Evolutionary conservation across 176 grass and related monocot genomes (phyloP), one percentile per base, ranked within the genome.

Genomic region (Avena sativa): DNA sequence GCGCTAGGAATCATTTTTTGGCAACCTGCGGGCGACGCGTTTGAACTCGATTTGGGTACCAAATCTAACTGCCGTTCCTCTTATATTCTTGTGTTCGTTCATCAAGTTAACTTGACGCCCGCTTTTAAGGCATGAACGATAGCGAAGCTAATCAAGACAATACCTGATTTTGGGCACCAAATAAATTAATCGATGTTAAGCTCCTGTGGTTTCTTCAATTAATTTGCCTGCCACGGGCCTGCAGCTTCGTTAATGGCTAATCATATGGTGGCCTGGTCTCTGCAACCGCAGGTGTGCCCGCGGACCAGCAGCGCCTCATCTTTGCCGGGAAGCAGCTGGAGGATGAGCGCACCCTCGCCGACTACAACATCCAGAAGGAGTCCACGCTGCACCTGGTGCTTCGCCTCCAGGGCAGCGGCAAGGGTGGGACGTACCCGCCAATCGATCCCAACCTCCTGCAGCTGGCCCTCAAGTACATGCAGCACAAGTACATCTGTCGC

Each of bases 341-440:
- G 71, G 95, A 97, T 38, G 91, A 85, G 57, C 87, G 87, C 74
- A 97, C 93, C 12, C 80, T 98, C 4, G 95, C 93, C 0, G 93
- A 97, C 86, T 95, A 98, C 87, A 98, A 92, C 91, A 98, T 98
- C 79, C 95, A 98, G 80, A 95, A 98, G 92, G 95, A 97, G 82
- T 97, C 91, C 25, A 95, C 95, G 58, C 87, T 97, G 20, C 93
- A 93, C 86, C 77, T 97, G 50, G 93, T 95, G 4, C 95, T 95
- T 6, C 93, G 95, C 76, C 95, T 97, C 21, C 92, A 91, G 15
- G 91, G 93, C 77, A 48, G 73, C 23, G 73, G 72, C 25, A 76
- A 76, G 14, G 73, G 73, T 30, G 70, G 70, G 10, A 48, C 40
- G 40, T 73, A 73, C 70, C 40, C 70, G 11, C 0, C 6, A 0